These are phyloP conservation scores for Colletotrichum incanum DNA, from an alignment of 2,329 filamentous ascomycete species.

Conservation along the genomic window DNA sequence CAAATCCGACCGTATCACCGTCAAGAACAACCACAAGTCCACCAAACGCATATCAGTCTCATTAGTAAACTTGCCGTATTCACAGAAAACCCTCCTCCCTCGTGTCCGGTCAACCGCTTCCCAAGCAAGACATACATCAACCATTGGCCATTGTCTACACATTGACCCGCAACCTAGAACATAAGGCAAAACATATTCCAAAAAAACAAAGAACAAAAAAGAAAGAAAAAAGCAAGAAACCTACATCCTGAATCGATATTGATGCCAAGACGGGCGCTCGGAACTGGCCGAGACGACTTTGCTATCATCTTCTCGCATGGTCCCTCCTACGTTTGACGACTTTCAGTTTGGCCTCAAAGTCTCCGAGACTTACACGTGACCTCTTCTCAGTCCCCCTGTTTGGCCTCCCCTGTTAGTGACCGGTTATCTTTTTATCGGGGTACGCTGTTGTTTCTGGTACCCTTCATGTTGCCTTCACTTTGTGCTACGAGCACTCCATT, in stretches of 20 bases:
- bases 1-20: background rate
- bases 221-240: background rate
- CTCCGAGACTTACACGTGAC: background rate
- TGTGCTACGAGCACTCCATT: background rate
- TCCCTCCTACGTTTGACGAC: background rate
- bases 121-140: slow-evolving; percentile 2
- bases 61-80: no score
- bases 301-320: background rate
- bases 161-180: background rate
- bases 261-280: background rate
- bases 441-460: background rate
- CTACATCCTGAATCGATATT: no score
- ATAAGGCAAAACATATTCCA: background rate
- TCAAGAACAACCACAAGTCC: background rate
- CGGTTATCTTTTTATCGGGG: no score
- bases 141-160: background rate
- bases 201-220: background rate
- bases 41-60: background rate
- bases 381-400: no score
- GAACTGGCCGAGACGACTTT: background rate
- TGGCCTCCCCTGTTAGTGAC: background rate
- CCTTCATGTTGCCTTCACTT: background rate
- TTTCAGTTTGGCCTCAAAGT: background rate
- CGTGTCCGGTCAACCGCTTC: background rate
- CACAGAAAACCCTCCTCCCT: background rate